Percentiles rank a stretch among this genome's conserved stretches.
Evolutionary conservation across 208 protist species (phyloP).

Genomic region (Balamuthia mandrillaris): DNA sequence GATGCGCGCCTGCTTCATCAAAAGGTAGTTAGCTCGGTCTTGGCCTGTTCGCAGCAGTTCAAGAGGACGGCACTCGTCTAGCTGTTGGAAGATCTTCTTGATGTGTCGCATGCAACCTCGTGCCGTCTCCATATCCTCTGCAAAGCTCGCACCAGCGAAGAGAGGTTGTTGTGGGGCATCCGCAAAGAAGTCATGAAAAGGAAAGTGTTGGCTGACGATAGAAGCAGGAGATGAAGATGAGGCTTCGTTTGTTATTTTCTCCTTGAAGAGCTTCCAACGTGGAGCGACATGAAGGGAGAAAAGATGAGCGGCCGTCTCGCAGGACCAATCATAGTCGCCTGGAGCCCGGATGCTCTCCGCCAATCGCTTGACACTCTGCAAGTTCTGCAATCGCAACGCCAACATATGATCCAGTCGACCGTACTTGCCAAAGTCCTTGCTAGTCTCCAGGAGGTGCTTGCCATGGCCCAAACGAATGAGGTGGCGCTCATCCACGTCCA

Average conservation of each 20-base stretch:
- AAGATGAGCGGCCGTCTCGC: constrained; percentile 80
- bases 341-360: constrained; percentile 54
- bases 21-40: constrained; percentile 79
- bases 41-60: constrained; percentile 72
- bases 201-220: constrained; percentile 56
- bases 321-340: constrained; percentile 60
- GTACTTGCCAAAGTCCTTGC: constrained; percentile 72
- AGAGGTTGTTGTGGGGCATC: constrained; percentile 56
- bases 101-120: constrained; percentile 66
- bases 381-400: not conserved
- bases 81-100: constrained; percentile 70
- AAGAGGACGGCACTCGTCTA: constrained; percentile 78
- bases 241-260: too few relatives aligned
- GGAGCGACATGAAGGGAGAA: constrained; percentile 59
- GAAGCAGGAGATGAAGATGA: not conserved
- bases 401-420: constrained; percentile 82
- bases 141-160: constrained; percentile 19
- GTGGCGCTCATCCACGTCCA: constrained; percentile 81
- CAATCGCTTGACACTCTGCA: constrained; percentile 12
- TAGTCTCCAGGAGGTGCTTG: constrained; percentile 69
- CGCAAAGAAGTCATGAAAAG: constrained; percentile 65
- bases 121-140: not conserved
- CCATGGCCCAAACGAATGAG: constrained; percentile 80
- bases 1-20: constrained; percentile 82
- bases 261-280: not conserved